A percentile compares a stretch with the other conserved stretches of the same genome.
Evolutionary conservation across 139 green algal genomes (phyloP).

Genomic region (Coelastrella sp.): DNA sequence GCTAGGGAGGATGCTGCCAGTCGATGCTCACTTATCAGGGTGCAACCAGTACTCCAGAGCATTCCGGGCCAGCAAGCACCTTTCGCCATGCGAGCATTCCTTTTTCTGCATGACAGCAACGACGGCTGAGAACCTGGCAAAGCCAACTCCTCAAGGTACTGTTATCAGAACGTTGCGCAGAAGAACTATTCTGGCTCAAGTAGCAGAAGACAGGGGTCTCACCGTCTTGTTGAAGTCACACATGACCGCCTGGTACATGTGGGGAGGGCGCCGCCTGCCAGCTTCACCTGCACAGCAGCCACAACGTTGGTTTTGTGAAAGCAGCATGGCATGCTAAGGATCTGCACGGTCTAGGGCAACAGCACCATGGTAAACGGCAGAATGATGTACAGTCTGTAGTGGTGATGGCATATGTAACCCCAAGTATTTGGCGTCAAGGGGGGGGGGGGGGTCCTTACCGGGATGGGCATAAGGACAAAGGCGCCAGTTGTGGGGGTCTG

Average conservation of each 20-base stretch:
- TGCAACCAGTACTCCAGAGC: conserved; percentile 39
- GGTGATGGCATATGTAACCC: too few species aligned
- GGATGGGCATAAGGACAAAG: conserved; percentile 36
- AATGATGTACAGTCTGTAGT: too few species aligned
- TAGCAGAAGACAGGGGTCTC: neutral
- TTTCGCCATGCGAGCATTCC: conserved; percentile 29
- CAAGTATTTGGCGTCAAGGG: too few species aligned
- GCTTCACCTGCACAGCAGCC: conserved; percentile 21
- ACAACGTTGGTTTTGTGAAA: neutral
- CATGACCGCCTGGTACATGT: conserved; percentile 27
- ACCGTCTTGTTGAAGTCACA: conserved; percentile 38
- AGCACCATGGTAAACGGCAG: too few species aligned
- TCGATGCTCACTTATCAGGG: conserved; percentile 31
- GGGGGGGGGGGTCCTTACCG: neutral
- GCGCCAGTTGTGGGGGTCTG: conserved; percentile 44
- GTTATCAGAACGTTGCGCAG: neutral
- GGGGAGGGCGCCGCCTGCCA: conserved; percentile 27
- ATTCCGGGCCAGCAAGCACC: conserved; percentile 4
- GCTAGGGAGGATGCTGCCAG: too few species aligned
- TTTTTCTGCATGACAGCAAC: conserved; percentile 15
- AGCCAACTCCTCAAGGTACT: neutral
- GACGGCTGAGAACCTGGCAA: too few species aligned
- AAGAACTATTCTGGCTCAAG: neutral
- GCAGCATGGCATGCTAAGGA: too few species aligned
- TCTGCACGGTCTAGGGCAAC: too few species aligned